Evolutionary conservation across 2,329 filamentous ascomycete genomes (phyloP).

Genomic region (Trichoderma atroviride): DNA sequence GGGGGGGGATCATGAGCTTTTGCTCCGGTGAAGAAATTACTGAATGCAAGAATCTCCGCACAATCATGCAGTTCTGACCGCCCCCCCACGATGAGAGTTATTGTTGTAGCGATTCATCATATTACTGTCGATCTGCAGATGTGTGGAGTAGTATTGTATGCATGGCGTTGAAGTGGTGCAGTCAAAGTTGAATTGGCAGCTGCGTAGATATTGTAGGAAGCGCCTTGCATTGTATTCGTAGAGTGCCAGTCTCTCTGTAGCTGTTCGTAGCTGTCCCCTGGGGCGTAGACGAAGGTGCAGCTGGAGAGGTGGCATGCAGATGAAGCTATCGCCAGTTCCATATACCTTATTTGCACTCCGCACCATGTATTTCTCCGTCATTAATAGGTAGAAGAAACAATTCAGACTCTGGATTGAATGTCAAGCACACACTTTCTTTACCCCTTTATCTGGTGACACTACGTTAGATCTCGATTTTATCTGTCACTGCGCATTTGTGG

Average conservation of each 20-base stretch:
- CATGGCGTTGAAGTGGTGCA: neutral
- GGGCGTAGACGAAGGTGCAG: neutral
- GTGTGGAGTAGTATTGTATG: neutral
- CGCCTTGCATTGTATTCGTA: neutral
- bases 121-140: neutral
- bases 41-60: neutral
- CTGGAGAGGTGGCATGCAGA: neutral
- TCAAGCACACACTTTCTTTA: neutral
- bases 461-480: neutral
- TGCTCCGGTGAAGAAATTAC: neutral
- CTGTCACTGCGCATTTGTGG: neutral
- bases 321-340: conserved; percentile 18
- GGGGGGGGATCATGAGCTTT: neutral
- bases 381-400: no score
- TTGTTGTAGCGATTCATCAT: neutral
- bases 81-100: neutral
- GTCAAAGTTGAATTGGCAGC: neutral
- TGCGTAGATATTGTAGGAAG: neutral
- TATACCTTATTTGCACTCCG: neutral
- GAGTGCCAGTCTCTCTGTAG: neutral
- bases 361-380: neutral
- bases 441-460: neutral
- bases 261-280: neutral
- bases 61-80: neutral
- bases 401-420: neutral